Evolutionary conservation across 148 eudicot species (phyloP).

Genomic region (Rhododendron henanense): DNA sequence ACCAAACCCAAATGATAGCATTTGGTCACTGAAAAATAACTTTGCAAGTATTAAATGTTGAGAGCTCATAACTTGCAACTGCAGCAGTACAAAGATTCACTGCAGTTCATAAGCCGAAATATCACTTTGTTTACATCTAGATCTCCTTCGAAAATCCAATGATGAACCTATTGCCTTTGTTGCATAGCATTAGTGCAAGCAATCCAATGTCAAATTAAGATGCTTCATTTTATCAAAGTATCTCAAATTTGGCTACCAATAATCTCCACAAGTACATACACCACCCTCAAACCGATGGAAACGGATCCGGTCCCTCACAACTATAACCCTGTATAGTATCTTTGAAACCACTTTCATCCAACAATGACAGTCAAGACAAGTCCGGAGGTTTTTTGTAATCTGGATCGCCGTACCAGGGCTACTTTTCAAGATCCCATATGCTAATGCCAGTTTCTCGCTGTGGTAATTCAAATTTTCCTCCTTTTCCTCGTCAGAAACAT

Average conservation of each 20-base stretch:
- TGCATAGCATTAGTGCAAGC: neutral
- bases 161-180: neutral
- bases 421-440: constrained; percentile 55
- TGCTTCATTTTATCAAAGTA: neutral
- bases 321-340: constrained; percentile 52
- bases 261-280: constrained; percentile 62
- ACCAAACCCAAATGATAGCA: neutral
- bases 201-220: neutral
- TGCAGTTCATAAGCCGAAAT: neutral
- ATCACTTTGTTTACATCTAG: neutral
- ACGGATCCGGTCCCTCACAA: constrained; percentile 65
- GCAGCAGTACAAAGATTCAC: constrained; percentile 10
- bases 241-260: constrained; percentile 40
- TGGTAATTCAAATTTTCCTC: constrained; percentile 65
- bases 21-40: too few relatives aligned
- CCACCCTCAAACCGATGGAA: constrained; percentile 65
- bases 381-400: constrained; percentile 57
- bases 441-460: constrained; percentile 64
- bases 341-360: constrained; percentile 60
- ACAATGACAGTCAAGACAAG: constrained; percentile 65
- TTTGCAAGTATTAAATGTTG: neutral
- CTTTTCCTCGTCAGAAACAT: constrained; percentile 71
- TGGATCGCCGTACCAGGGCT: constrained; percentile 49
- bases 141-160: neutral
- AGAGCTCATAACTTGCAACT: neutral